Evolutionary conservation across 148 eudicot species (phyloP).

Genomic region (Camellia sinensis): DNA sequence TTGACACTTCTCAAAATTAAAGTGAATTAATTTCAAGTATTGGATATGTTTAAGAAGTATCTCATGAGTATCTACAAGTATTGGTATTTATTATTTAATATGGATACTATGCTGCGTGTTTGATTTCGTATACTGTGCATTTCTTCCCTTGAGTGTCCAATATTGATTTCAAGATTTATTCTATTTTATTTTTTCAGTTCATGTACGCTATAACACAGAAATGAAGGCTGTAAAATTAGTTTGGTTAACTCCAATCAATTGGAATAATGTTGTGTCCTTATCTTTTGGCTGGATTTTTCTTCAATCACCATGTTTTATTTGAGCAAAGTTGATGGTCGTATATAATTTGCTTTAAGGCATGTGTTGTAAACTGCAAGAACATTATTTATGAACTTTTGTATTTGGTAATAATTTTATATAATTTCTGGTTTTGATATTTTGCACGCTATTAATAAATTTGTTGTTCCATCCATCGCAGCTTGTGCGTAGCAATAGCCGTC

Average conservation of each 20-base stretch:
- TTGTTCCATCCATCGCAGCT: slow-evolving; percentile 49
- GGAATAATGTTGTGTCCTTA: background rate
- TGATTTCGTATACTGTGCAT: too few relatives aligned
- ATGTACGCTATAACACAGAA: background rate
- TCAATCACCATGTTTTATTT: background rate
- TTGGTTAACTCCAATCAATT: background rate
- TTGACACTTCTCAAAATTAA: too few relatives aligned
- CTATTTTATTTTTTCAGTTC: background rate
- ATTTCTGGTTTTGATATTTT: background rate
- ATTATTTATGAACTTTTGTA: background rate
- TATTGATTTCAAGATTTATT: background rate
- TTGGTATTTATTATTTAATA: too few relatives aligned
- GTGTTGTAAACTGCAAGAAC: background rate
- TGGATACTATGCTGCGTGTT: too few relatives aligned
- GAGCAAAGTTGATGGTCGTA: background rate
- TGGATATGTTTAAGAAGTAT: too few relatives aligned
- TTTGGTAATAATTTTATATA: background rate
- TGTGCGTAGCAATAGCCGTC: slow-evolving; percentile 92
- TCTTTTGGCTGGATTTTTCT: background rate
- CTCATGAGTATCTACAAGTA: too few relatives aligned
- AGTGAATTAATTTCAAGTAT: too few relatives aligned
- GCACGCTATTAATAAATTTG: too few relatives aligned
- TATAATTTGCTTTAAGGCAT: background rate
- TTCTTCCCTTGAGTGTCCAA: background rate
- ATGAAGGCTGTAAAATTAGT: background rate